Base-by-base conservation (phyloP, 305 asterid species). In the Caryopteris hybrid region DNA sequence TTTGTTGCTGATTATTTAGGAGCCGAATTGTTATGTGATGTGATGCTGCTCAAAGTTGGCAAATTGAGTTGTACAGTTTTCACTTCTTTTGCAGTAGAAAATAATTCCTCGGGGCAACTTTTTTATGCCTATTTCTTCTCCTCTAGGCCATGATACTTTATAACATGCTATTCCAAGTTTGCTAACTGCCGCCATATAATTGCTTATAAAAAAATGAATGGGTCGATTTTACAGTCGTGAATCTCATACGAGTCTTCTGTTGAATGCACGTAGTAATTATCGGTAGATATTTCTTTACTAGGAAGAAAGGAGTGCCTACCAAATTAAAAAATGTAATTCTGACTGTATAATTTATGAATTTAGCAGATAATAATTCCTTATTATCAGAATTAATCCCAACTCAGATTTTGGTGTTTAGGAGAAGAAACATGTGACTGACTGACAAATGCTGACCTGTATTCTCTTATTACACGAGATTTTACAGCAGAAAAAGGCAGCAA, bases 381-480 rank as follows among this genome's bases (percentile, higher is more conserved):
- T 14, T 58, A 9, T 3, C 31, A 56, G 18, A 59, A 36, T 36
- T 36, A 36, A 58, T 34, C 27, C 61, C 52, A 66, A 23, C 71
- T 59, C 60, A 43, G 72, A 72, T 63, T 71, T 29, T 51, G 33
- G 61, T 45, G 66, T 60, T 59, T 41, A 59, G 52, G 18, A 33
- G 43, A 57, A 50, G 23, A 64, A 55, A 34, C 51, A 57, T 42
- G 72, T 46, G 33, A 59, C 46, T 25, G 16, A 50, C 45, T 57
- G 39, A 27, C 3, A 45, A 65, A 66, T 54, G 8, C 58, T 65
- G 76, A 69, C 4, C 55, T 73, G 55, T 70, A 47, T 50, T 46
- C 31, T 60, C 61, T 45, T 74, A 1, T 48, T 43, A 25, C 8
- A 39, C 25, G 8, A 57, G 61, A 64, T 62, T 76, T 29, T 43